Base-by-base conservation (phyloP, 441 rosid species). In the Gossypium armourianum region DNA sequence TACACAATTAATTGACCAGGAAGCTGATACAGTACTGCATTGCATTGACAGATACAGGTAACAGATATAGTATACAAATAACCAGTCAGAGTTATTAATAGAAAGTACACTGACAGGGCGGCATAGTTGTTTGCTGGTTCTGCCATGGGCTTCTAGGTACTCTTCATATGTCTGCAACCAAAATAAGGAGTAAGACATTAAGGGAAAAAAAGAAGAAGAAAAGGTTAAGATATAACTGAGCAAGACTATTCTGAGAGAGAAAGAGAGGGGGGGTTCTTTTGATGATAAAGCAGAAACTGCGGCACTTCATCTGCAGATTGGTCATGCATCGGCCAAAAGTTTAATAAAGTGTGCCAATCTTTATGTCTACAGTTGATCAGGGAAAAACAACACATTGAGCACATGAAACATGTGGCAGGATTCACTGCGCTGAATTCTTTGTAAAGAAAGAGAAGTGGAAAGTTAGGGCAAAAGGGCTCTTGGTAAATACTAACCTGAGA, bases 131-230 rank as follows among this genome's bases (percentile, higher is more conserved):
- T 80, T 80, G 85, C 83, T 75, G 87, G 87, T 78, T 85, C 87
- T 87, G 85, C 90, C 81, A 79, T 86, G 92, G 69, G 81, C 86
- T 80, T 88, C 96, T 81, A 93, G 84, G 71, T 93, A 93, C 67
- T 91, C 96, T 86, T 93, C 96, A 76, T 93, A 93, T 8, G 98
- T 87, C 97, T 93, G 93, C 85, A 80, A 79, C 20, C 73, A 75
- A 61, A 43, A 72, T 19, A 55, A 76, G 78, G 58, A 24, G 70
- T 45, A 55, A 64, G 71, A 26, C 72, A 77, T 43, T 7, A 7
- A 36, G 10, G 10, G 43, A 36, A 32, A 17, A 52, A 62, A 1
- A 58, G 16, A 66, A 66, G 59, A 24, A 6, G 10, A 43, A 4
- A 24, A 55, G 5, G 26, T 47, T 21, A 15, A 62, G 56, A 64